Base-by-base conservation (phyloP, 257 asterid genomes). In the Anisodus tanguticus region DNA sequence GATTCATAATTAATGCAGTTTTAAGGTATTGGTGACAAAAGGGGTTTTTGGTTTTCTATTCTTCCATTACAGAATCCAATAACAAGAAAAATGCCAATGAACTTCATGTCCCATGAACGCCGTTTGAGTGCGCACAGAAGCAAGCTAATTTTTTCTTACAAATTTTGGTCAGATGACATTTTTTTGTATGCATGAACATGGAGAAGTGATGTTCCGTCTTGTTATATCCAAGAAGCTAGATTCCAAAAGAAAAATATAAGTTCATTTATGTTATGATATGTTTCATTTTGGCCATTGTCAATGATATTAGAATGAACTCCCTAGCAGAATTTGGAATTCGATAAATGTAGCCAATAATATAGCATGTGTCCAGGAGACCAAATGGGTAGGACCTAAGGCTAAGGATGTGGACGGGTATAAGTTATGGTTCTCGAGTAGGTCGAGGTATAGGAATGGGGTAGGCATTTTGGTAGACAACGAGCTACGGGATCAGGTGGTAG, bases 161-260 rank as follows among this genome's bases (percentile, higher is more conserved):
- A 68, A 68, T 68, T 37, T 68, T 68, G 49, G 76, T 68, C 51
- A 13, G 76, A 68, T 37, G 76, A 37, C 76, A 6, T 6, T 35
- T 67, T 66, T 5, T 37, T 68, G 49, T 37, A 68, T 68, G 76
- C 76, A 68, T 68, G 76, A 68, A 68, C 76, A 37, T 68, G 51
- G 74, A 67, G 74, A 68, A 58, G 51, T 37, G 49, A 68, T 37
- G 26, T 68, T 37, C 3, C 22, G n/a, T 37, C 76, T 37, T 6
- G 77, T 68, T 45, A 68, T 68, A 22, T 39, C 77, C 77, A 37
- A 68, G 53, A 39, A 13, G 51, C 22, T 67, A 67, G 22, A 37
- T 67, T 10, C 19, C n/a, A 67, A 67, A 67, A 37, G 45, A 35
- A 67, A 6, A 13, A 37, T 41, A 8, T 9, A 17, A 43, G 9